phyloP scores from a whole-genome alignment of 2,329 filamentous ascomycete genomes.

The Xylariaceae sp. region DNA sequence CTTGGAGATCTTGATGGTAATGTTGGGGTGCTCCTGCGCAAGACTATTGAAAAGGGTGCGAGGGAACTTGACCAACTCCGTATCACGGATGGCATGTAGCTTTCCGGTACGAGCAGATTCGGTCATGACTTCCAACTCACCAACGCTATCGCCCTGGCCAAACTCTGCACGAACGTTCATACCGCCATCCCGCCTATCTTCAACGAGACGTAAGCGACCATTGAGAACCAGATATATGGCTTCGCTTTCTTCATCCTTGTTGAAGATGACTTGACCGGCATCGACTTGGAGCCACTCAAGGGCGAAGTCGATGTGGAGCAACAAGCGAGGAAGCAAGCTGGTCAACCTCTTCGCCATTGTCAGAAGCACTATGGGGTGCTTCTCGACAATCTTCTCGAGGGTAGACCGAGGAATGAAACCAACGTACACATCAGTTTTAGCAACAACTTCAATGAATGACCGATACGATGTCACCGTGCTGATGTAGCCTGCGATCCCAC shows the following conservation, averaged over 20 bases:
- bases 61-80: slow-evolving; percentile 92
- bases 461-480: slow-evolving; percentile 91
- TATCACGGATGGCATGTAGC: slow-evolving; percentile 91
- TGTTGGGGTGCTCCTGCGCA: slow-evolving; percentile 92
- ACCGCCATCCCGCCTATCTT: slow-evolving; percentile 73
- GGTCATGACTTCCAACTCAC: slow-evolving; percentile 93
- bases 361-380: slow-evolving; percentile 83
- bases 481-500: slow-evolving; percentile 88
- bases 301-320: slow-evolving; percentile 96
- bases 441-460: slow-evolving; percentile 93
- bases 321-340: slow-evolving; percentile 77
- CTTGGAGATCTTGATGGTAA: slow-evolving; percentile 98
- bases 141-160: slow-evolving; percentile 95
- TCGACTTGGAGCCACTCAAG: slow-evolving; percentile 97
- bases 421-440: slow-evolving; percentile 97
- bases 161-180: slow-evolving; percentile 87
- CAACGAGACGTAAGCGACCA: slow-evolving; percentile 77
- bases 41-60: slow-evolving; percentile 96
- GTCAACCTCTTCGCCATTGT: slow-evolving; percentile 96
- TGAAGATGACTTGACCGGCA: slow-evolving; percentile 89
- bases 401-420: slow-evolving; percentile 84
- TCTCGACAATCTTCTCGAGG: slow-evolving; percentile 86
- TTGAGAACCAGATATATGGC: slow-evolving; percentile 98
- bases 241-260: slow-evolving; percentile 91
- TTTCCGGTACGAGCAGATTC: slow-evolving; percentile 88